phyloP scores from a whole-genome alignment of 176 grass and related monocot genomes.

The Rhipidocladum racemiflorum region DNA sequence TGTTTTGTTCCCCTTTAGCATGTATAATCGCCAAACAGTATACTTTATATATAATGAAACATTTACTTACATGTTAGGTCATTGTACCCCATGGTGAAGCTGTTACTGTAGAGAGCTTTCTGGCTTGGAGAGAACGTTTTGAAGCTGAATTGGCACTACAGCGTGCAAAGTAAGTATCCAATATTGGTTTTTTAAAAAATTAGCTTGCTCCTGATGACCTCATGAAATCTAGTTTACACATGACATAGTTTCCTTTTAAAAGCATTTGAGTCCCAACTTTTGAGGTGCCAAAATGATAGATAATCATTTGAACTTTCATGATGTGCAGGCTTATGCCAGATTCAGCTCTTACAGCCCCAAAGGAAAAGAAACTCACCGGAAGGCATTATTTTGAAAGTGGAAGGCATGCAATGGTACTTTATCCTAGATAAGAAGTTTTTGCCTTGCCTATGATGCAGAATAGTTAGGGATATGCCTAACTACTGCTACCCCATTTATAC shows the following conservation, averaged over 20 bases:
- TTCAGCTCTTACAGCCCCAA: conserved; percentile 75
- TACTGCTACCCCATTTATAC: conserved; percentile 1
- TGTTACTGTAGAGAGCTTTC: conserved; percentile 84
- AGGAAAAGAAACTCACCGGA: conserved; percentile 89
- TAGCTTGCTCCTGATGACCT: conserved; percentile 6
- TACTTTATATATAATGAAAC: conserved; percentile 22
- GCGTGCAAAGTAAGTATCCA: conserved; percentile 82
- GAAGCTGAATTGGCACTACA: conserved; percentile 95
- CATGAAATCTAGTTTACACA: conserved; percentile 22
- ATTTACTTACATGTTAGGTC: conserved; percentile 49
- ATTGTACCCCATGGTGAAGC: conserved; percentile 96
- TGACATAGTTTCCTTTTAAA: neutral
- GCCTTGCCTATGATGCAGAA: neutral
- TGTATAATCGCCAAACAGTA: neutral
- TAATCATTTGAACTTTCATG: conserved; percentile 35
- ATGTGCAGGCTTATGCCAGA: conserved; percentile 91
- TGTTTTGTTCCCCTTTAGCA: neutral
- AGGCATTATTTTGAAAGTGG: conserved; percentile 95
- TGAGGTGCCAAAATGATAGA: neutral
- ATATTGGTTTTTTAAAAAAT: neutral
- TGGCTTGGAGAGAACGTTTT: conserved; percentile 96
- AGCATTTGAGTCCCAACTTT: neutral
- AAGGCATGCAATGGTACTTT: conserved; percentile 68
- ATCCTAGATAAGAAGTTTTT: neutral
- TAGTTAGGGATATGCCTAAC: conserved; percentile 26